phyloP scores from a whole-genome alignment of 2,329 filamentous ascomycete species.

The Pseudopithomyces chartarum region DNA sequence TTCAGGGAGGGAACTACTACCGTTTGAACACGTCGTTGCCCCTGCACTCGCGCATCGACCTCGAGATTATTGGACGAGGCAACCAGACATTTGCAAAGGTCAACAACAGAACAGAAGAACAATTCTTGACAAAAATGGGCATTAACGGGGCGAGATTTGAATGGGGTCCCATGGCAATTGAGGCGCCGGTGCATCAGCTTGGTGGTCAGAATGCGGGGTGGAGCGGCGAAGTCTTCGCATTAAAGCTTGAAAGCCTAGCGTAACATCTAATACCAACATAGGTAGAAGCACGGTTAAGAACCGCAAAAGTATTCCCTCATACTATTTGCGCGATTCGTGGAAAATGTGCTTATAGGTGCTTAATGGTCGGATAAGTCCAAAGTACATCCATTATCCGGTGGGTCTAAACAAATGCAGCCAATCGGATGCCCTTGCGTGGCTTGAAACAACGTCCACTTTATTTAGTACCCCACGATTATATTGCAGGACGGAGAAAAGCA shows the following conservation, averaged over 20 bases:
- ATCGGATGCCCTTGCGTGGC: background rate
- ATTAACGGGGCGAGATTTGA: constrained; percentile 49
- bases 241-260: constrained; percentile 7
- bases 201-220: constrained; percentile 37
- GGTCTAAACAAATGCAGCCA: background rate
- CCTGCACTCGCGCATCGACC: constrained; percentile 42
- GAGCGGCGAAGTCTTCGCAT: constrained; percentile 15
- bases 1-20: constrained; percentile 47
- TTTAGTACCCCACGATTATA: background rate
- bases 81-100: constrained; percentile 43
- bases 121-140: constrained; percentile 52
- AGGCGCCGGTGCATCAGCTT: constrained; percentile 51
- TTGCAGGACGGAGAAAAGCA: background rate
- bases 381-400: background rate
- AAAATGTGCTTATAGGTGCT: background rate
- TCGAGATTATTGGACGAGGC: constrained; percentile 41
- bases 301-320: background rate
- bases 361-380: background rate
- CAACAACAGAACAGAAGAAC: constrained; percentile 36
- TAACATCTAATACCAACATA: background rate
- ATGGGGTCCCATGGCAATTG: constrained; percentile 52
- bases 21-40: constrained; percentile 50
- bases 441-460: background rate
- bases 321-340: background rate
- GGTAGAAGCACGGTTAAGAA: too few relatives aligned